Conservation (phyloP, 1,284 basidiomycete species). For the Ustilago xerochloae region DNA sequence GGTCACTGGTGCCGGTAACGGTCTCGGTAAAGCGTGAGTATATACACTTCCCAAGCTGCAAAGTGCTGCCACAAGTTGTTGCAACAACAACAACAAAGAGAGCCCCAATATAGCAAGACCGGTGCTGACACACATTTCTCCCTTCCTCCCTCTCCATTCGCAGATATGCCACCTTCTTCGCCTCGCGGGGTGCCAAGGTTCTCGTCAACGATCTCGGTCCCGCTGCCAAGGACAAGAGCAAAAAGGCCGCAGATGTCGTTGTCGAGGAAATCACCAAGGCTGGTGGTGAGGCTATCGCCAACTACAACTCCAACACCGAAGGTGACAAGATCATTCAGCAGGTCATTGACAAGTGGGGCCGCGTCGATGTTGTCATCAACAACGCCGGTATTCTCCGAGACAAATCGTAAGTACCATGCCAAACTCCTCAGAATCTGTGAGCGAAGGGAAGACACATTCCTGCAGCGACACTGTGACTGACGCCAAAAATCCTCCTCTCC, state of each 20-base stretch:
- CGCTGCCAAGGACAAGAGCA: conserved; percentile 88
- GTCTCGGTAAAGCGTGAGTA: conserved; percentile 87
- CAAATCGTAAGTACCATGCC: conserved; percentile 51
- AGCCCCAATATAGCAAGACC: no score
- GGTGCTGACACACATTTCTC: neutral
- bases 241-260: conserved; percentile 87
- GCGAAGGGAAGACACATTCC: neutral
- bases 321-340: conserved; percentile 87
- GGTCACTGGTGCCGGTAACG: conserved; percentile 94
- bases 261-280: conserved; percentile 84
- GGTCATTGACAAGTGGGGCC: conserved; percentile 86
- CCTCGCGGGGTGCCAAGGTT: conserved; percentile 84
- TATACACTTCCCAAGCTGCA: neutral
- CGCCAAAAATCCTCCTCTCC: neutral
- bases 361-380: conserved; percentile 78
- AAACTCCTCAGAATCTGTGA: no score
- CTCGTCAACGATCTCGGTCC: conserved; percentile 72
- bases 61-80: no score
- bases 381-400: conserved; percentile 94
- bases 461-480: neutral
- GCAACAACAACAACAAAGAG: no score
- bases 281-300: conserved; percentile 76
- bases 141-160: neutral
- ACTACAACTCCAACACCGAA: conserved; percentile 89
- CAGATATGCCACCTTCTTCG: conserved; percentile 91